Evolutionary conservation across 2,329 filamentous ascomycete species (phyloP).

Genomic region (Lasiodiplodia citricola): DNA sequence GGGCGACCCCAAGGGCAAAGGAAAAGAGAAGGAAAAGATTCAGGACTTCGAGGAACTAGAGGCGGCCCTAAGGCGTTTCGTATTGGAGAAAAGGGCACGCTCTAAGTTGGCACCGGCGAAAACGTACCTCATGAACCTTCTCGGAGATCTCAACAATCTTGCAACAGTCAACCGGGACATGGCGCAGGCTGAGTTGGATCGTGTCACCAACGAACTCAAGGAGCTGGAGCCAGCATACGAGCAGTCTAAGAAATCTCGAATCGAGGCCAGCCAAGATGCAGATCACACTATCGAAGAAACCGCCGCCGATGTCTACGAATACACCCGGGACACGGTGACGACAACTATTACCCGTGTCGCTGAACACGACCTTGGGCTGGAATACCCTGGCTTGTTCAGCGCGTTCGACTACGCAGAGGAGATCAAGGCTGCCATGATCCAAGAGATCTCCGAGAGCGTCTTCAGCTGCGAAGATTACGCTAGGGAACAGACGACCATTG

Average conservation of each 20-base stretch:
- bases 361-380: slow-evolving; percentile 77
- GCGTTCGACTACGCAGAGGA: slow-evolving; percentile 94
- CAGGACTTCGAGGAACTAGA: slow-evolving; percentile 91
- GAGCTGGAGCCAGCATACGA: slow-evolving; percentile 87
- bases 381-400: slow-evolving; percentile 83
- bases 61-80: slow-evolving; percentile 86
- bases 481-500: slow-evolving; percentile 74
- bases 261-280: slow-evolving; percentile 80
- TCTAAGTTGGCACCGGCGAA: slow-evolving; percentile 96
- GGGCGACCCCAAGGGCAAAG: slow-evolving; percentile 67
- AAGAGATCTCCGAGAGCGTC: slow-evolving; percentile 82
- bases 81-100: slow-evolving; percentile 91
- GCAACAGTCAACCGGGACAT: slow-evolving; percentile 88
- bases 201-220: slow-evolving; percentile 78
- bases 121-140: slow-evolving; percentile 91
- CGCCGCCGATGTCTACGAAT: slow-evolving; percentile 82
- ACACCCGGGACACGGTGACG: slow-evolving; percentile 77
- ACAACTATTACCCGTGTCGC: slow-evolving; percentile 78
- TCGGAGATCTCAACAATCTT: slow-evolving; percentile 83
- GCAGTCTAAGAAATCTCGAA: slow-evolving; percentile 77
- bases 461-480: slow-evolving; percentile 82
- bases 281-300: slow-evolving; percentile 83
- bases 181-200: slow-evolving; percentile 80
- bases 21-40: slow-evolving; percentile 76
- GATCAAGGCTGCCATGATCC: slow-evolving; percentile 87